Conservation (phyloP, 768 basidiomycete species). For the Lyophyllum shimeji region DNA sequence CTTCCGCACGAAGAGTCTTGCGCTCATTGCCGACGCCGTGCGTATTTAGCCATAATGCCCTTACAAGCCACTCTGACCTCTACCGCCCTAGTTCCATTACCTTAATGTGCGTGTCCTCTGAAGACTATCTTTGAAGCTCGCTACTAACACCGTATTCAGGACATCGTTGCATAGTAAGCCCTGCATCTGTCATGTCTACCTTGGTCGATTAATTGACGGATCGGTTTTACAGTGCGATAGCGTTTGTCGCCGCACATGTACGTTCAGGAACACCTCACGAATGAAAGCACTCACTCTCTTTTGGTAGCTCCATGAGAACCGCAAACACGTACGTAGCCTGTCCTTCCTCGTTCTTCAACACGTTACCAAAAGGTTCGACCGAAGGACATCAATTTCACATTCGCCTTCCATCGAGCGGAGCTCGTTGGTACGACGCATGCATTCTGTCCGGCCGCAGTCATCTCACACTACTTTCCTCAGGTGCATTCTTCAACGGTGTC, state of each 20-base stretch:
- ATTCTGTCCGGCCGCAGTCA: conserved; percentile 47
- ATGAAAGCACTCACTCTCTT: neutral
- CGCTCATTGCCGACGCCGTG: conserved; percentile 57
- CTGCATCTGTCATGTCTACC: neutral
- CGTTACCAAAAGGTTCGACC: neutral
- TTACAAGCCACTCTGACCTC: neutral
- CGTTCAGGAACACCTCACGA: conserved; percentile 12
- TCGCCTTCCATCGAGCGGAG: conserved; percentile 56
- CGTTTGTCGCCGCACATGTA: conserved; percentile 47
- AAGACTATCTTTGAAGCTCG: neutral
- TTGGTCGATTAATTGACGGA: neutral
- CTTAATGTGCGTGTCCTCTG: conserved; percentile 38
- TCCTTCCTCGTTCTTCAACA: neutral
- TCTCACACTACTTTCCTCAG: conserved; percentile 1
- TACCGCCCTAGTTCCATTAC: conserved; percentile 48
- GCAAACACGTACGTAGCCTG: conserved; percentile 36
- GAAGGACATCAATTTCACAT: conserved; percentile 51
- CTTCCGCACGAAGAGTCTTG: conserved; percentile 53
- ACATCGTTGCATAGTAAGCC: conserved; percentile 46
- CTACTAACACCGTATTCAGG: conserved; percentile 24
- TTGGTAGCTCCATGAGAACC: conserved; percentile 42
- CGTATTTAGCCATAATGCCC: conserved; percentile 18
- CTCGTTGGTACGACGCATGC: conserved; percentile 46
- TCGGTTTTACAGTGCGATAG: conserved; percentile 33
- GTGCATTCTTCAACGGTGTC: conserved; percentile 15